A percentile compares a stretch with the other conserved stretches of the same genome.
phyloP scores from a whole-genome alignment of 768 basidiomycete species.

The Lactifluus volemus region DNA sequence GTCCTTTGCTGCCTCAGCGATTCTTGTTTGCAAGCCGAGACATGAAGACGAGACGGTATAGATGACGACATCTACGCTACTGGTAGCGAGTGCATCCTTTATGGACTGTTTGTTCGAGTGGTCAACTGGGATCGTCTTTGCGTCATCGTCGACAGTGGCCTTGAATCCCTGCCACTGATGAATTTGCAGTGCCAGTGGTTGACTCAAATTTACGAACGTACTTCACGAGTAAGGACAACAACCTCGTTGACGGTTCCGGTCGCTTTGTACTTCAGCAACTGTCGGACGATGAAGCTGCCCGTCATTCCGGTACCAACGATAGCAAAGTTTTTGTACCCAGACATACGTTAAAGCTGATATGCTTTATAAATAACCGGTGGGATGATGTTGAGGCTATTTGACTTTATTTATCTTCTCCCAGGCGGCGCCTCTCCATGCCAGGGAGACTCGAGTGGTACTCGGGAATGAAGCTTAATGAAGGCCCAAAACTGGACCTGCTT shows the following conservation, averaged over 20 bases:
- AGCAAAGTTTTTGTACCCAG: slow-evolving; percentile 14
- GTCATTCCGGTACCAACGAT: slow-evolving; percentile 1
- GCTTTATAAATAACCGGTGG: background rate
- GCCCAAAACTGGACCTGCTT: background rate
- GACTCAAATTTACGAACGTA: background rate
- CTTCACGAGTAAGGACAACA: slow-evolving; percentile 13
- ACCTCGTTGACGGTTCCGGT: slow-evolving; percentile 6
- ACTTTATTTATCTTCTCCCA: background rate
- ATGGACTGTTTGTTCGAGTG: slow-evolving; percentile 8
- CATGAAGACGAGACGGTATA: slow-evolving; percentile 1
- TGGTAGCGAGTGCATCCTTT: background rate
- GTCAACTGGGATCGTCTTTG: slow-evolving; percentile 13
- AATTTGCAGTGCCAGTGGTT: no score
- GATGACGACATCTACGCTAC: slow-evolving; percentile 13
- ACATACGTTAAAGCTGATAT: background rate
- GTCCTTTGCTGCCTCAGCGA: slow-evolving; percentile 21
- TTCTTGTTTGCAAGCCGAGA: slow-evolving; percentile 14
- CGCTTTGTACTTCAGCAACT: slow-evolving; percentile 10
- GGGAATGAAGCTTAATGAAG: background rate
- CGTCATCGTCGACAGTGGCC: background rate
- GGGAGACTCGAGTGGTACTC: background rate
- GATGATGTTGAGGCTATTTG: background rate
- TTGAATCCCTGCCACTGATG: background rate
- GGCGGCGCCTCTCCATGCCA: no score
- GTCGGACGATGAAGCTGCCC: slow-evolving; percentile 13